Base-by-base conservation (phyloP, 495 filamentous ascomycete species). In the Penicillium turbatum region DNA sequence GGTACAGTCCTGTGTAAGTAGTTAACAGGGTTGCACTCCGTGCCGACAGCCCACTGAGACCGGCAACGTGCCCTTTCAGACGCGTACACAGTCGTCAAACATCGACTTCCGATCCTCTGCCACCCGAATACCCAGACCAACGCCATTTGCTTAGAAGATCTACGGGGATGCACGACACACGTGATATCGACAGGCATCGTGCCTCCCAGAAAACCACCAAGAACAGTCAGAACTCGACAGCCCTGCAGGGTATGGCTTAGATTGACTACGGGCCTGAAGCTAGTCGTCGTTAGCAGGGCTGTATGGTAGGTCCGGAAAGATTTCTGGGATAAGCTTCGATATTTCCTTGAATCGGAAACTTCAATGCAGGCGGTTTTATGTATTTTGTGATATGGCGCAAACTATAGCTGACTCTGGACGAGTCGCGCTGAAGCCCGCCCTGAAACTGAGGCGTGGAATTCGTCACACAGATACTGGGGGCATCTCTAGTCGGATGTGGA, bases 401-500 rank as follows among this genome's bases (percentile, higher is more conserved):
- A 29, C 49, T 35, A 51, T 51, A 51, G 34, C 31, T 17, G n/a
- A 19, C 15, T 34, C 49, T 35, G 38, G 30, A 34, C 13, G 17
- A 12, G n/a, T 35, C 11, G 16, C 13, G 38, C 38, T 41, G 38
- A 15, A 35, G 38, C 49, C 21, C 21, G 21, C 34, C 39, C 39
- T 51, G 39, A 35, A 35, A 29, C 38, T 13, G 38, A 51, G 30
- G 49, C 49, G 30, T 51, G 49, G 38, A 13, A 24, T 34, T 36
- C 7, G 39, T 51, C 30, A 29, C 37, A 34, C 39, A 36, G 15
- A 31, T 49, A 49, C n/a, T 35, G 48, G 19, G 13, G 6, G 17
- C 32, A 13, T 19, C 37, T 40, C 17, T 41, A 24, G 16, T 10
- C 27, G 15, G 36, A 15, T 24, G 3, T 12, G 9, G 9, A 35